Base-by-base conservation (phyloP, 495 filamentous ascomycete species). In the Thozetella sp. region DNA sequence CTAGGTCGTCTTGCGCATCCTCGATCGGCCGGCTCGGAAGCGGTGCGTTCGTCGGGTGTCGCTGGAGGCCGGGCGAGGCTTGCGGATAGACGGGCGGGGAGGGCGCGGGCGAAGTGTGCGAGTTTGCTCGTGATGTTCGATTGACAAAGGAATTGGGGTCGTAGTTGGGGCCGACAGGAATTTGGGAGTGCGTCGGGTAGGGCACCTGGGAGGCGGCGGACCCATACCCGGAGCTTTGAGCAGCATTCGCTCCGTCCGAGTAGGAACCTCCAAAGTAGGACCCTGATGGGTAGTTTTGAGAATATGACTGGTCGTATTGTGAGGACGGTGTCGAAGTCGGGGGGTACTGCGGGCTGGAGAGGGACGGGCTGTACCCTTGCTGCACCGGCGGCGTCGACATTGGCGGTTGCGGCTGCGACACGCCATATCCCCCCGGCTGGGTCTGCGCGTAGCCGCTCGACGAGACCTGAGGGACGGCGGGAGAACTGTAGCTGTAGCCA, bases 1-100 rank as follows among this genome's bases (percentile, higher is more conserved):
- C 67, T 23, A 68, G 60, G 43, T 76, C 77, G 45, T 77, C 78
- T 1, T 66, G 65, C 27, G 70, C 40, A 40, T 79, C 68, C 10
- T 80, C 77, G 55, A 78, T 72, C 2, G 83, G 83, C 6, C 81
- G 78, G 56, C 66, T 82, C 23, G 83, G 83, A 22, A 85, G 72
- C 37, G 83, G 83, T 26, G 79, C 74, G 60, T 83, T 80, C 0
- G 83, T 85, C 2, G 83, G 83, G 56, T 85, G 83, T 57, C 83
- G 72, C 55, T 73, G 67, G 13, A 84, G 59, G 22, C 75, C 70
- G 24, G 73, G 52, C 4, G 66, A 58, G 22, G 63, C 54, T 40
- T 69, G 67, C n/a, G 70, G 55, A 25, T 66, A 68, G 4, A 54
- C 52, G 9, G 74, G 71, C 25, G 79, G 75, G 1, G 77, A 80